Percentiles rank a stretch among this genome's conserved stretches.
These are phyloP conservation scores for Tolypocladium album DNA, from an alignment of 2,329 filamentous ascomycete genomes.

Conservation along the genomic window DNA sequence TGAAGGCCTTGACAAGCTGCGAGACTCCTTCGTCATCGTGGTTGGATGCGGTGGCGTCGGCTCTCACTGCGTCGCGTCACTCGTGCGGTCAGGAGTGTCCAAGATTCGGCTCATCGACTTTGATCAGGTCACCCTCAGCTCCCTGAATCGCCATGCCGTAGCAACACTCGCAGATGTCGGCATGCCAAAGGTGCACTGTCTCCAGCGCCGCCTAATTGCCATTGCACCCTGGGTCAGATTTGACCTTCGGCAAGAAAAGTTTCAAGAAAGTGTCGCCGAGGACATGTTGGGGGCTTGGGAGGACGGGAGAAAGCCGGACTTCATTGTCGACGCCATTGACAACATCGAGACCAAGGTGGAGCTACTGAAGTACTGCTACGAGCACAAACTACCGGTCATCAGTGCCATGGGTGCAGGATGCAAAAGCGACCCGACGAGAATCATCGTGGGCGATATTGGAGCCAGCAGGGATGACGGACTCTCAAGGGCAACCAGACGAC, in stretches of 20 bases:
- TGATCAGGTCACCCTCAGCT: constrained; percentile 92
- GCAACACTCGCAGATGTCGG: constrained; percentile 92
- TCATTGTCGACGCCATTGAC: constrained; percentile 94
- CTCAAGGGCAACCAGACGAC: constrained; percentile 71
- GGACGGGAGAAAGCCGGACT: constrained; percentile 59
- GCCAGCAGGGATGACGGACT: constrained; percentile 79
- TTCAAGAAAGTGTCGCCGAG: constrained; percentile 56
- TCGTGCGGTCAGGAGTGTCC: constrained; percentile 83
- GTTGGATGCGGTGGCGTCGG: constrained; percentile 93
- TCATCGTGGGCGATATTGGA: constrained; percentile 87
- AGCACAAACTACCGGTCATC: constrained; percentile 69
- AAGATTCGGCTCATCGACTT: constrained; percentile 87
- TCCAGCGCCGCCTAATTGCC: constrained; percentile 69
- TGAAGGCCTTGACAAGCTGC: constrained; percentile 68
- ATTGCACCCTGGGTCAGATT: constrained; percentile 88
- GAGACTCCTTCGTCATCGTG: constrained; percentile 73
- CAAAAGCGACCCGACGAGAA: constrained; percentile 75
- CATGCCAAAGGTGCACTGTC: constrained; percentile 79
- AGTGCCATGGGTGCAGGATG: constrained; percentile 95
- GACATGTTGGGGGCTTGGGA: constrained; percentile 58
- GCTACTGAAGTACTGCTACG: constrained; percentile 77
- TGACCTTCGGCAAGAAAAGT: constrained; percentile 77
- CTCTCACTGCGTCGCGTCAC: constrained; percentile 77
- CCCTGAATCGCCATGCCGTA: constrained; percentile 89
- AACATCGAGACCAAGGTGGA: constrained; percentile 97